phyloP scores from a whole-genome alignment of 2,329 filamentous ascomycete genomes.

The Hymenoscyphus infarciens region DNA sequence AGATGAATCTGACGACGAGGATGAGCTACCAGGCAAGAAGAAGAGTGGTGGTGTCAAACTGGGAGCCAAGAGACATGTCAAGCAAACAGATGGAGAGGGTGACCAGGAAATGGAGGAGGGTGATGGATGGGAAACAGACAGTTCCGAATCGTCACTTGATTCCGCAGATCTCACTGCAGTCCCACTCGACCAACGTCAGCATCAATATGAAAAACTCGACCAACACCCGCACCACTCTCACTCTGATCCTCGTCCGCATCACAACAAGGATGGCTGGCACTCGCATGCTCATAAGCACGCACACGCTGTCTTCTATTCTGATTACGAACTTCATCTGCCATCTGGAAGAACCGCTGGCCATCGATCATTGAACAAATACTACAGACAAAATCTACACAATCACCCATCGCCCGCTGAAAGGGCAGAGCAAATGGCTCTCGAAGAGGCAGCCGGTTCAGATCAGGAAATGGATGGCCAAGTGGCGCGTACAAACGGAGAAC shows the following conservation, averaged over 20 bases:
- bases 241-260: slow-evolving; percentile 67
- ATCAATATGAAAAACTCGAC: slow-evolving; percentile 68
- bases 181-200: slow-evolving; percentile 67
- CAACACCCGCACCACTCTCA: slow-evolving; percentile 74
- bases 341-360: slow-evolving; percentile 88
- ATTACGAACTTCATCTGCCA: slow-evolving; percentile 90
- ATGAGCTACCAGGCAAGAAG: slow-evolving; percentile 47
- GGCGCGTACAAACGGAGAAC: slow-evolving; percentile 38
- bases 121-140: slow-evolving; percentile 95
- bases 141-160: slow-evolving; percentile 81
- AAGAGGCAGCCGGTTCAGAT: slow-evolving; percentile 46
- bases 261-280: slow-evolving; percentile 73
- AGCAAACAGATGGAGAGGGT: slow-evolving; percentile 46
- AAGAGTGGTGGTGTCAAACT: slow-evolving; percentile 64
- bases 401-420: slow-evolving; percentile 79
- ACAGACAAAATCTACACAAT: slow-evolving; percentile 84
- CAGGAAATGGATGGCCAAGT: slow-evolving; percentile 41
- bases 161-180: slow-evolving; percentile 80
- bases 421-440: slow-evolving; percentile 61
- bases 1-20: slow-evolving; percentile 55
- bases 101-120: slow-evolving; percentile 56
- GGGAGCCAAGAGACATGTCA: slow-evolving; percentile 55
- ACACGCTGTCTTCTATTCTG: slow-evolving; percentile 81
- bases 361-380: slow-evolving; percentile 82
- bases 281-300: slow-evolving; percentile 73